Evolutionary conservation across 1,139 yeast species (phyloP), one percentile per base, ranked within the genome.

Genomic region (Candida glucosophila): DNA sequence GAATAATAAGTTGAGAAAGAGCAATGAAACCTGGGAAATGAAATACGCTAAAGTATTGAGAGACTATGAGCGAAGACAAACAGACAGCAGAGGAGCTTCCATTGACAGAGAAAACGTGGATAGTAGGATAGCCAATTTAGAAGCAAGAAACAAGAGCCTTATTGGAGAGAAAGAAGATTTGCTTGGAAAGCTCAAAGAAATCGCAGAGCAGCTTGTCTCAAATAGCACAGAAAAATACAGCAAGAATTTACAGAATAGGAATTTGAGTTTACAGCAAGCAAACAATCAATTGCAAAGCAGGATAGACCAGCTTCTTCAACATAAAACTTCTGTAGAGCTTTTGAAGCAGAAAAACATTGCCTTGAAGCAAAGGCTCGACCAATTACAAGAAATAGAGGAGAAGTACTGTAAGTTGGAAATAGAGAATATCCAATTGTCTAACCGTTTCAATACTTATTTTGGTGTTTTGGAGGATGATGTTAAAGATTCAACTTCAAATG

Each of bases 341-440:
- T 43, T 63, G 23, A 58, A 52, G 30, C 68, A 59, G 31, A 62
- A 62, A 33, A 60, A 57, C 26, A 29, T 41, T 1, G 39, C 62
- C 1, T 44, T 63, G 19, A 22, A 32, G 17, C 45, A 49, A 10
- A 70, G 67, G 34, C 29, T 77, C 6, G 42, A 49, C 5, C 50
- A 51, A 8, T 47, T 67, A 28, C 72, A 68, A 21, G 49, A 47
- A 1, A 37, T 71, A 4, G 69, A 75, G 31, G 65, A 61, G 23
- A 60, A 63, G 25, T 58, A 58, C 10, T 67, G 71, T 20, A 65
- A 65, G 9, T 43, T 73, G 12, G 77, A 76, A 36, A 47, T 77
- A 22, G 71, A 73, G 34, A 53, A 73, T 30, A 47, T 73, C 12
- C 61, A 64, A 18, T 44, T 75, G 21, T 62, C 67, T 25, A 51